Evolutionary conservation across 192 early-diverging fungal genomes (phyloP), one percentile per base, ranked within the genome.

Genomic region (Backusella tuberculispora): DNA sequence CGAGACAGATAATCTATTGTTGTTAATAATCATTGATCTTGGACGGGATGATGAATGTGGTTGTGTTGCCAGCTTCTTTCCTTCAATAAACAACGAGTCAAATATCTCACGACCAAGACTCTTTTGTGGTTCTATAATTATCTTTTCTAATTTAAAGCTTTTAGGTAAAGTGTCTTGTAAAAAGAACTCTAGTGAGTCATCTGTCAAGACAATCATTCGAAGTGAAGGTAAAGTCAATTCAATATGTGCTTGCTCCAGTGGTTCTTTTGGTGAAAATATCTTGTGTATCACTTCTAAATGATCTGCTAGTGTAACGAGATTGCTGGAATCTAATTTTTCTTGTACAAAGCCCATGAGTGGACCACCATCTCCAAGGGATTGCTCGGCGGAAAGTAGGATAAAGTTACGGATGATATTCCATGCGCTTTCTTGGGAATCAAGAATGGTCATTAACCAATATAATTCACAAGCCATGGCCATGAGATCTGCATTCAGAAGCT

Each of bases 401-500:
- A 73, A 63, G 19, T 44, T 73, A 17, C 60, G n/a, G 6, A 73
- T 24, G 15, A 26, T 44, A 7, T 38, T 34, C 72, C 72, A 73
- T 53, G 40, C 70, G 24, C 9, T 24, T 24, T 60, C 26, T 26
- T 60, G 53, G 53, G n/a, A 5, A 50, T n/a, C 47, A 15, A 73
- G 42, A 19, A 41, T 42, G 2, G 26, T 29, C 63, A 92, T 86
- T 5, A 99, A 83, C 74, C 95, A 97, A 56, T 95, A 85, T 15
- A 99, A 76, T 56, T 91, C 90, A 81, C 96, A 92, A 0, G 93
- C 93, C 66, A 97, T 83, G 44, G 91, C 88, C 74, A 95, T 88
- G 29, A 96, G 85, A 66, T 99, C 94, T 56, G 94, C 89, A 37
- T 95, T 90, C 40, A 73, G 87, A 43, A 97, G 80, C 14, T 78